Conservation (phyloP, 129 eudicot species). For the Escallonia rubra region DNA sequence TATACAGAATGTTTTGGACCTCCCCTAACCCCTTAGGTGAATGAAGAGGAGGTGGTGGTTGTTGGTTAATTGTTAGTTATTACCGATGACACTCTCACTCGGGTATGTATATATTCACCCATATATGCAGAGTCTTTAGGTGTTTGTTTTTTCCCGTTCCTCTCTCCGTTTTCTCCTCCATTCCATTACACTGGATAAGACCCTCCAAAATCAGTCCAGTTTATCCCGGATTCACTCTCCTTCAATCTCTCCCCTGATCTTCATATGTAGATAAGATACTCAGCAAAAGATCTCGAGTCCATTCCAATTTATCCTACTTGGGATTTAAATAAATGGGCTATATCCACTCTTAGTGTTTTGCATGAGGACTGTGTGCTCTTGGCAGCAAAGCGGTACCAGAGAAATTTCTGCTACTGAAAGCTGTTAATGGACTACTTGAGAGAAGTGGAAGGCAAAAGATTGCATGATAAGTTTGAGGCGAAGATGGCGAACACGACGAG, state of each 20-base stretch:
- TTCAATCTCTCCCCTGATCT: background rate
- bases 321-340: no score
- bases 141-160: background rate
- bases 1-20: constrained; percentile 4
- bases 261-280: no score
- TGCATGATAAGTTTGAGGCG: constrained; percentile 30
- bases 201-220: background rate
- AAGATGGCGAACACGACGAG: constrained; percentile 1
- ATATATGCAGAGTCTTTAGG: background rate
- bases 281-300: no score
- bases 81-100: background rate
- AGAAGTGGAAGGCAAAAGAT: constrained; percentile 46
- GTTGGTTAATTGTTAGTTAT: constrained; percentile 4
- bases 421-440: constrained; percentile 18
- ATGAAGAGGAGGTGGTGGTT: background rate
- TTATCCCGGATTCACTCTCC: background rate
- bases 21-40: background rate
- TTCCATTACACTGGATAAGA: background rate
- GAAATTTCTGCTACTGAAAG: no score
- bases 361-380: no score
- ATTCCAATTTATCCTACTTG: no score
- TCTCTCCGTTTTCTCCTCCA: background rate
- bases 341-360: no score
- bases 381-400: no score
- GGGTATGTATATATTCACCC: no score